Base-by-base conservation (phyloP, 768 basidiomycete genomes). In the Obba rivulosa region DNA sequence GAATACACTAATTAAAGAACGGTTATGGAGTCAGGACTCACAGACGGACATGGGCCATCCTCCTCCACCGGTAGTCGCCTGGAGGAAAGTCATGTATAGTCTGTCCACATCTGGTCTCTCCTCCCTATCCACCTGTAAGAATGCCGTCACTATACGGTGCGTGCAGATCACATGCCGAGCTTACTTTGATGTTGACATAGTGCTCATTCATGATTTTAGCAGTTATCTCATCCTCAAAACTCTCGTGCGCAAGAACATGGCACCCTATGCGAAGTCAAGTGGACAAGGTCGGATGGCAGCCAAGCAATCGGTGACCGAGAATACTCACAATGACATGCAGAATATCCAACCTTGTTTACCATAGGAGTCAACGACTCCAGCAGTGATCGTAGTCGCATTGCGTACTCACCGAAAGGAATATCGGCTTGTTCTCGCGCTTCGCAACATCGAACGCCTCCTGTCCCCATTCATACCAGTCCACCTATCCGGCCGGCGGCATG, bases 21-120 rank as follows among this genome's bases (percentile, higher is more conserved):
- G 39, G 11, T 13, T 11, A 11, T 41, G 3, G n/a, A 41, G 40
- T 23, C 40, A 14, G 17, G n/a, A 48, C 60, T 46, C 23, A 62
- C 60, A 66, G 34, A 66, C 60, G 22, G 64, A 65, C 65, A 66
- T 63, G 11, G 65, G 65, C 65, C 65, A 66, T 1, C 65, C 65
- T 2, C 65, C 65, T 9, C 63, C 52, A 13, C 65, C 63, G 10
- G 58, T 53, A 0, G 61, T 62, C 2, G 63, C 63, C 40, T 70
- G 69, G 1, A 72, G 53, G 57, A 69, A 71, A 1, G 59, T 66
- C 71, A 72, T 72, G 53, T 72, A 72, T n/a, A 72, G 49, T n/a
- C 69, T 50, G 52, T 73, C 71, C 8, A 73, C 69, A 46, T 71
- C 71, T 0, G 71, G 71, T 20, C 68, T 50, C 40, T 70, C 71